Conservation (phyloP, 306 rosid species). For the Sesbania bispinosa region DNA sequence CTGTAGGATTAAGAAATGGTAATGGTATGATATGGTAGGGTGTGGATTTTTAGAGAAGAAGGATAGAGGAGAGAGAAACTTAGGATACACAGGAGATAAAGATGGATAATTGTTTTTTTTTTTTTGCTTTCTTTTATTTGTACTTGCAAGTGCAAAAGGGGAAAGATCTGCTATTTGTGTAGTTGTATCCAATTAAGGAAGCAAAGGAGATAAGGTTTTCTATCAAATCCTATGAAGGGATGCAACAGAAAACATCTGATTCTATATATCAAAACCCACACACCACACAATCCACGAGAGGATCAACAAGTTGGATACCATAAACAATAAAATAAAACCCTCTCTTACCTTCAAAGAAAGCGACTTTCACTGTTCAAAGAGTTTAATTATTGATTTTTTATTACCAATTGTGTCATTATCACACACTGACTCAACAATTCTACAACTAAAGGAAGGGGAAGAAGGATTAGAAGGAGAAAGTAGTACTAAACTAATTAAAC, state of each 20-base stretch:
- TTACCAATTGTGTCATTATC: slow-evolving; percentile 18
- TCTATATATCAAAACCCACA: background rate
- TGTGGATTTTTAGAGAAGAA: background rate
- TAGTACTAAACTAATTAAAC: background rate
- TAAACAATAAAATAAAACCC: slow-evolving; percentile 22
- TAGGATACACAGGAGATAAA: slow-evolving; percentile 12
- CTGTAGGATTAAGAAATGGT: background rate
- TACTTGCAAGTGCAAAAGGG: slow-evolving; percentile 44
- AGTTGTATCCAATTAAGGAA: slow-evolving; percentile 54
- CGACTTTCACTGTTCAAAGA: slow-evolving; percentile 35
- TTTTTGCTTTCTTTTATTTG: slow-evolving; percentile 3
- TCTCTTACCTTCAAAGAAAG: slow-evolving; percentile 39
- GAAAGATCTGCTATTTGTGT: slow-evolving; percentile 34
- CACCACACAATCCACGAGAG: slow-evolving; percentile 17
- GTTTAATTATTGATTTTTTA: background rate
- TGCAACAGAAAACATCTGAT: slow-evolving; percentile 91
- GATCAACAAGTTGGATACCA: slow-evolving; percentile 26
- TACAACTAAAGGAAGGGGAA: background rate
- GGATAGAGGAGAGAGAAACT: slow-evolving; percentile 38
- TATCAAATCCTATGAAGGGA: slow-evolving; percentile 44
- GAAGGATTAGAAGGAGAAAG: background rate
- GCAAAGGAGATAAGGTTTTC: slow-evolving; percentile 53
- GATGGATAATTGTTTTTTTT: slow-evolving; percentile 1
- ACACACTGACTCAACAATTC: slow-evolving; percentile 22
- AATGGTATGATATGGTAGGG: background rate